Conservation (phyloP, 2,329 filamentous ascomycete genomes). For the Colletotrichum kahawae region DNA sequence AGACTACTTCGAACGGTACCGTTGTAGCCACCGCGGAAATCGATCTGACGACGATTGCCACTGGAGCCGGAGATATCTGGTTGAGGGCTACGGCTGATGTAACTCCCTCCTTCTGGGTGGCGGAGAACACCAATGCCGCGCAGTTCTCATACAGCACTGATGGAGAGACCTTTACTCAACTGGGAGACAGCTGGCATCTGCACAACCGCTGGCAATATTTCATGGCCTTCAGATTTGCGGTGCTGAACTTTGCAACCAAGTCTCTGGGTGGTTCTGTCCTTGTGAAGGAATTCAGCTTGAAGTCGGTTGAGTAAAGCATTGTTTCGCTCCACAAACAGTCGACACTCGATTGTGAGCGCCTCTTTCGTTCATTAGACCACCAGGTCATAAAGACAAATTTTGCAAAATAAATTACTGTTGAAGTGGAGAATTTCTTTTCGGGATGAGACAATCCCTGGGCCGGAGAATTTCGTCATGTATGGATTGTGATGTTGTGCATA, state of each 20-base stretch:
- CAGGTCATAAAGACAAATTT: neutral
- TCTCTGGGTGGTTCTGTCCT: constrained; percentile 24
- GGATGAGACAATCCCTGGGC: fast-evolving
- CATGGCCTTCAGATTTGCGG: constrained; percentile 52
- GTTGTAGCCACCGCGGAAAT: constrained; percentile 18
- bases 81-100: constrained; percentile 27
- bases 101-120: constrained; percentile 15
- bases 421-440: fast-evolving
- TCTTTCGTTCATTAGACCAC: neutral
- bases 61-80: constrained; percentile 22
- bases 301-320: neutral
- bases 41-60: neutral
- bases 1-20: constrained; percentile 32
- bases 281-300: constrained; percentile 1
- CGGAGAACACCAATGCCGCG: constrained; percentile 1
- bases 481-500: neutral
- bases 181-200: constrained; percentile 40
- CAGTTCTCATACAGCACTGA: constrained; percentile 46
- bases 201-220: constrained; percentile 49
- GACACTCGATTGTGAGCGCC: neutral
- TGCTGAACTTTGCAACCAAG: constrained; percentile 54
- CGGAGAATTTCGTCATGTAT: too few relatives aligned
- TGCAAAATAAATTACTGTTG: fast-evolving
- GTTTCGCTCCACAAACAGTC: fast-evolving
- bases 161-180: constrained; percentile 38